Base-by-base conservation (phyloP, 1,139 yeast genomes). In the Scheffersomyces segobiensis region DNA sequence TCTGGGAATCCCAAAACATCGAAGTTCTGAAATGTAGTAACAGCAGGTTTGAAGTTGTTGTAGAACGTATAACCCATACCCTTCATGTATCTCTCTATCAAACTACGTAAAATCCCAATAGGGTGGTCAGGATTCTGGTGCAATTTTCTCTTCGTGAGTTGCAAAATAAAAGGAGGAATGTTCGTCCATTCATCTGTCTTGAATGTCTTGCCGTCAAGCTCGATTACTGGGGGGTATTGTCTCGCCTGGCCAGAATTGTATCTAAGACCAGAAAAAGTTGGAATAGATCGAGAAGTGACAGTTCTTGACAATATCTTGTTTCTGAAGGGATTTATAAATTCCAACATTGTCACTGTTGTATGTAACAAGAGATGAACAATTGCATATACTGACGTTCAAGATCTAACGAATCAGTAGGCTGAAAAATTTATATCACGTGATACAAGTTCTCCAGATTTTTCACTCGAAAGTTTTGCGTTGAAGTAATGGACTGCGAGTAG, bases 1-100 rank as follows among this genome's bases (percentile, higher is more conserved):
- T 75, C 71, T 0, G 98, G 97, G 72, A 95, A 95, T 1, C 97
- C 98, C 52, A 95, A 80, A 3, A 89, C 90, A 71, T 95, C 99
- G 69, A 96, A 95, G 71, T 95, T 95, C 67, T 93, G 91, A 67
- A 78, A 85, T 1, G 86, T 89, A 6, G 95, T 81, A 1, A 95
- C 99, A 2, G 86, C 91, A 0, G 99, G 98, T 60, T 83, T 81
- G 75, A 93, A 91, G 60, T 90, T 85, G 69, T 89, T 90, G 75
- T 88, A 93, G 66, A 87, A 87, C 0, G 97, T 89, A 72, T 89
- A 90, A 0, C 95, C 97, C 60, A 87, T 74, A 0, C 83, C 86
- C 49, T 79, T 66, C 68, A 95, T 86, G 62, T 88, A 86, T 19
- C 73, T 75, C 70, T 93, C 96, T 55, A 95, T 87, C 61, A 93